phyloP scores from a whole-genome alignment of 306 rosid species.

The Nissolia schottii region DNA sequence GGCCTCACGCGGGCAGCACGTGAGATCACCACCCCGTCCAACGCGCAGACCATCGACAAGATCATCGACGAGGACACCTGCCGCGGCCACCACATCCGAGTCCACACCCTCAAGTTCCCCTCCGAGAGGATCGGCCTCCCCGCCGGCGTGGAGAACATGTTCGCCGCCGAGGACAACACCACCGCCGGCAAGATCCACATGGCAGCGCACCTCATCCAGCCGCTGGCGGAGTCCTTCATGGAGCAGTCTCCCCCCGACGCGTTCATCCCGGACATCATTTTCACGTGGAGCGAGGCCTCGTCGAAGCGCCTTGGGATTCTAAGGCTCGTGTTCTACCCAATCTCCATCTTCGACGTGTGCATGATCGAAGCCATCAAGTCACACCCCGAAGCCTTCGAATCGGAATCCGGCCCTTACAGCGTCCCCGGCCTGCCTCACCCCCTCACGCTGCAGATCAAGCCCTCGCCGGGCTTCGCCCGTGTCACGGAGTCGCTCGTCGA shows the following conservation, averaged over 20 bases:
- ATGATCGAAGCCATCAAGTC: constrained; percentile 10
- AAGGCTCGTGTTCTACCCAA: constrained; percentile 21
- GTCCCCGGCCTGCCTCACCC: constrained; percentile 33
- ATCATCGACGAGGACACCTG: constrained; percentile 1
- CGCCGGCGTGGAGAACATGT: constrained; percentile 5
- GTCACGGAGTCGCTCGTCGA: background rate
- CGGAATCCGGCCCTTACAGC: background rate
- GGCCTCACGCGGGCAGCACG: constrained; percentile 13
- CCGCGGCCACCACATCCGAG: background rate
- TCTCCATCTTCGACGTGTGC: constrained; percentile 22
- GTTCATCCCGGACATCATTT: constrained; percentile 22
- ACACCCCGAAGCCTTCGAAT: background rate
- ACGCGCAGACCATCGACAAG: constrained; percentile 12
- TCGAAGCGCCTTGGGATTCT: background rate
- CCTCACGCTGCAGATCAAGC: background rate
- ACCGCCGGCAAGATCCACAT: constrained; percentile 8
- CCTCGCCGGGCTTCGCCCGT: background rate
- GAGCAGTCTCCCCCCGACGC: constrained; percentile 10
- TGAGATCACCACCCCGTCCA: constrained; percentile 32
- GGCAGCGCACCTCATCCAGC: constrained; percentile 12
- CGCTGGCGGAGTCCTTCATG: background rate
- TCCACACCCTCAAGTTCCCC: constrained; percentile 18
- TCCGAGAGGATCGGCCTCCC: constrained; percentile 15
- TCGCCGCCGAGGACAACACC: background rate
- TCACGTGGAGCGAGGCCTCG: constrained; percentile 19